Evolutionary conservation across 352 stramenopile genomes (phyloP).

Genomic region (Phytophthora pistaciae): DNA sequence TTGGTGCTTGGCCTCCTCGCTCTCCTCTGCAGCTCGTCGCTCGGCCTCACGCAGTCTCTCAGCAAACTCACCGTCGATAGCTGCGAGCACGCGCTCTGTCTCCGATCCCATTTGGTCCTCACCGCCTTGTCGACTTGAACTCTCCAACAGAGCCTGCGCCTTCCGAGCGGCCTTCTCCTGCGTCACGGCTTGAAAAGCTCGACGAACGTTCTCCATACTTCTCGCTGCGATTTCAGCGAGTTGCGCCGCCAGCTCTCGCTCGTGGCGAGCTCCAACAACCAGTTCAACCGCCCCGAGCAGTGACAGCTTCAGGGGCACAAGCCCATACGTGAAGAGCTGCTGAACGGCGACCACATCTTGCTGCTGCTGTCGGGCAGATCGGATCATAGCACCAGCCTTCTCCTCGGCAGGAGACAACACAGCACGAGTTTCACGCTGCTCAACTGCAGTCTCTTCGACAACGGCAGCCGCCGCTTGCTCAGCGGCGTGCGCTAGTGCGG

Average conservation of each 20-base stretch:
- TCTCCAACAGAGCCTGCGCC: slow-evolving; percentile 35
- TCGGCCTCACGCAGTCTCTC: slow-evolving; percentile 49
- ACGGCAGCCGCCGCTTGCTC: slow-evolving; percentile 7
- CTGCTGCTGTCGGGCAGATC: slow-evolving; percentile 44
- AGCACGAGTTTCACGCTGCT: not conserved
- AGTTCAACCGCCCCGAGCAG: slow-evolving; percentile 66
- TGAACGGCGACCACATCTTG: slow-evolving; percentile 62
- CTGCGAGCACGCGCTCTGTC: slow-evolving; percentile 30
- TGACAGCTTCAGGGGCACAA: slow-evolving; percentile 63
- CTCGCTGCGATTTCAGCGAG: slow-evolving; percentile 44
- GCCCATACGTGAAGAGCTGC: slow-evolving; percentile 56
- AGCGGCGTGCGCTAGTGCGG: slow-evolving; percentile 32
- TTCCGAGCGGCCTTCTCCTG: slow-evolving; percentile 65
- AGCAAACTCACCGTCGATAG: slow-evolving; percentile 56
- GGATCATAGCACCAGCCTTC: slow-evolving; percentile 16
- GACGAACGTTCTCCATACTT: slow-evolving; percentile 33
- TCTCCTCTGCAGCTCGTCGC: slow-evolving; percentile 25
- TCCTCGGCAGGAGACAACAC: slow-evolving; percentile 24
- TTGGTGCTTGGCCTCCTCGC: slow-evolving; percentile 36
- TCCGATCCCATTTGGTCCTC: slow-evolving; percentile 6
- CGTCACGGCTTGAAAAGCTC: slow-evolving; percentile 46
- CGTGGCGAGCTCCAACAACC: slow-evolving; percentile 63
- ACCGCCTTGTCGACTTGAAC: slow-evolving; percentile 1
- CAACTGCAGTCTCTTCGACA: slow-evolving; percentile 7
- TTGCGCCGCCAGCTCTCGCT: slow-evolving; percentile 47